Conservation (phyloP, 305 asterid genomes). For the Rubia tinctorum region DNA sequence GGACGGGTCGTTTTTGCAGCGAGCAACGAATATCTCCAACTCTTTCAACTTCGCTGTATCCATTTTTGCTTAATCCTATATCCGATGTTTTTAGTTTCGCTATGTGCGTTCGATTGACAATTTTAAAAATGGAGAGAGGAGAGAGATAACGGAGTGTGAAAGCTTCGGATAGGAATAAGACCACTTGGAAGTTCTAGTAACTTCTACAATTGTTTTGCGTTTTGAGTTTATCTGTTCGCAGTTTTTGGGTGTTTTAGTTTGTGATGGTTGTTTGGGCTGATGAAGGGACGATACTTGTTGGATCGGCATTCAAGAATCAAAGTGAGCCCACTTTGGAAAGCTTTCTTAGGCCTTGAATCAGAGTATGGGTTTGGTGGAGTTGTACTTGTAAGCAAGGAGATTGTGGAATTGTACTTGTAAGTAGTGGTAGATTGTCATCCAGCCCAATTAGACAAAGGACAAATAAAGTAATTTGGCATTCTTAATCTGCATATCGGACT, state of each 20-base stretch:
- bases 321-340: not conserved
- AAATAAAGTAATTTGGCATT: no score
- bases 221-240: not conserved
- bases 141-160: not conserved
- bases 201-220: not conserved
- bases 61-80: slow-evolving; percentile 28
- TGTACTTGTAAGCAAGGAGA: no score
- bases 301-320: not conserved
- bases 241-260: not conserved
- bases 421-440: no score
- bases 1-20: slow-evolving; percentile 65
- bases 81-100: no score
- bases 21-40: slow-evolving; percentile 57
- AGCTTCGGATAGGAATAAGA: not conserved
- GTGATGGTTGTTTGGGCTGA: not conserved
- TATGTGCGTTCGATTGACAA: not conserved
- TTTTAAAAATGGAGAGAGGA: not conserved
- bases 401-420: no score
- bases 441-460: no score
- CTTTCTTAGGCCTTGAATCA: not conserved
- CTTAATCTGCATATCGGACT: no score
- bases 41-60: slow-evolving; percentile 57
- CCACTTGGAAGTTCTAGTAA: slow-evolving; percentile 21
- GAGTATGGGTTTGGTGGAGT: no score
- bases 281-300: not conserved